These are phyloP conservation scores for Penicillium sp. DNA, from an alignment of 2,329 filamentous ascomycete genomes.

Conservation along the genomic window DNA sequence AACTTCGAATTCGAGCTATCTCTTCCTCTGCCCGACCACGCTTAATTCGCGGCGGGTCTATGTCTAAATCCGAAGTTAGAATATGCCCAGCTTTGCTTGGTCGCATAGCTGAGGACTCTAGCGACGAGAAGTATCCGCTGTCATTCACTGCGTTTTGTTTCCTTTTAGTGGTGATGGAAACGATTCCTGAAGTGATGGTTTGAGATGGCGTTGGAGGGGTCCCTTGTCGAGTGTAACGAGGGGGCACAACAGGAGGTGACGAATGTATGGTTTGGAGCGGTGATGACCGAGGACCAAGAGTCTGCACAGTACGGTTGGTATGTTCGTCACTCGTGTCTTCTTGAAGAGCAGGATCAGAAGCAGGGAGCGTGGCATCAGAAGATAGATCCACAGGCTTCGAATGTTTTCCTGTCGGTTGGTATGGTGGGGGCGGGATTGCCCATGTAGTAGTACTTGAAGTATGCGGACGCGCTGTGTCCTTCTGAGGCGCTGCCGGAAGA, in stretches of 20 bases:
- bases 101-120: slow-evolving; percentile 83
- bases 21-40: slow-evolving; percentile 89
- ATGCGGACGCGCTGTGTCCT: slow-evolving; percentile 25
- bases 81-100: slow-evolving; percentile 57
- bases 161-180: too few relatives aligned
- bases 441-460: slow-evolving; percentile 28
- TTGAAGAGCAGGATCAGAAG: slow-evolving; percentile 56
- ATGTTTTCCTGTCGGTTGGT: too few relatives aligned
- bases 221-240: slow-evolving; percentile 51
- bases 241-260: slow-evolving; percentile 67
- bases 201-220: slow-evolving; percentile 70
- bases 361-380: slow-evolving; percentile 67
- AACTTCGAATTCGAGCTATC: slow-evolving; percentile 83
- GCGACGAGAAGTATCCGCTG: slow-evolving; percentile 92
- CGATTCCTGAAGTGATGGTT: too few relatives aligned
- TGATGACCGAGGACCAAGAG: slow-evolving; percentile 43
- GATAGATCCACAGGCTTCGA: too few relatives aligned
- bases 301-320: too few relatives aligned
- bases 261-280: slow-evolving; percentile 64
- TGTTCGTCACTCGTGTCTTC: slow-evolving; percentile 47
- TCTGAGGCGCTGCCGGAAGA: slow-evolving; percentile 27
- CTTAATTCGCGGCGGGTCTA: slow-evolving; percentile 68
- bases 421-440: slow-evolving; percentile 19
- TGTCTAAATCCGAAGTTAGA: slow-evolving; percentile 63
- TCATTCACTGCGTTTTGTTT: too few relatives aligned